Percentiles rank a stretch among this genome's conserved stretches.
These are phyloP conservation scores for Metschnikowia bowlesiae DNA, from an alignment of 805 yeast species.

Conservation along the genomic window DNA sequence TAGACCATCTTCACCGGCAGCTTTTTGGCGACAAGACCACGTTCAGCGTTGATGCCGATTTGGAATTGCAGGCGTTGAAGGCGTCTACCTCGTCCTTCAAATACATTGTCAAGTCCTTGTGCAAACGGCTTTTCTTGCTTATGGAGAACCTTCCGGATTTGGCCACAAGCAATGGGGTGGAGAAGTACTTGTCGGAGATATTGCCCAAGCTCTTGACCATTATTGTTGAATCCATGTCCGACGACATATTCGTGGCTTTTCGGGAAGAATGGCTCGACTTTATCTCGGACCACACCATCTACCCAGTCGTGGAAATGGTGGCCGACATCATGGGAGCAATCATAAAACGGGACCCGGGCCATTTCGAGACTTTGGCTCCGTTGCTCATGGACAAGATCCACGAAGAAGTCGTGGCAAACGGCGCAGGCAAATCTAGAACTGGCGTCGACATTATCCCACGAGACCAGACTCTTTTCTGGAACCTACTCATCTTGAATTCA, in stretches of 20 bases:
- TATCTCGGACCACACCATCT: conserved; percentile 53
- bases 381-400: conserved; percentile 49
- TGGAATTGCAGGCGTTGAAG: conserved; percentile 53
- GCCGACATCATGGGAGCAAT: conserved; percentile 72
- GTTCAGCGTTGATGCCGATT: conserved; percentile 35
- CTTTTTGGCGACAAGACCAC: conserved; percentile 22
- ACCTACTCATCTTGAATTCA: conserved; percentile 65
- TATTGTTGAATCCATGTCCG: conserved; percentile 54
- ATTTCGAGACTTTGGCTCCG: conserved; percentile 40
- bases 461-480: conserved; percentile 73
- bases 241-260: conserved; percentile 46
- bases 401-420: conserved; percentile 68
- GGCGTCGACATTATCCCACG: conserved; percentile 66
- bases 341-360: conserved; percentile 56
- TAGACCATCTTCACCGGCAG: conserved; percentile 48
- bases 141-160: conserved; percentile 68
- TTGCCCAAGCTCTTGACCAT: conserved; percentile 36
- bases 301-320: conserved; percentile 59
- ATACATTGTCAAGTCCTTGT: conserved; percentile 51
- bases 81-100: conserved; percentile 73
- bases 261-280: conserved; percentile 50
- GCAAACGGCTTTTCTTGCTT: conserved; percentile 56
- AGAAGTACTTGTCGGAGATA: conserved; percentile 38
- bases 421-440: conserved; percentile 72
- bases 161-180: conserved; percentile 47